phyloP scores from a whole-genome alignment of 2,329 filamentous ascomycete species.

The Aspergillus sclerotialis region DNA sequence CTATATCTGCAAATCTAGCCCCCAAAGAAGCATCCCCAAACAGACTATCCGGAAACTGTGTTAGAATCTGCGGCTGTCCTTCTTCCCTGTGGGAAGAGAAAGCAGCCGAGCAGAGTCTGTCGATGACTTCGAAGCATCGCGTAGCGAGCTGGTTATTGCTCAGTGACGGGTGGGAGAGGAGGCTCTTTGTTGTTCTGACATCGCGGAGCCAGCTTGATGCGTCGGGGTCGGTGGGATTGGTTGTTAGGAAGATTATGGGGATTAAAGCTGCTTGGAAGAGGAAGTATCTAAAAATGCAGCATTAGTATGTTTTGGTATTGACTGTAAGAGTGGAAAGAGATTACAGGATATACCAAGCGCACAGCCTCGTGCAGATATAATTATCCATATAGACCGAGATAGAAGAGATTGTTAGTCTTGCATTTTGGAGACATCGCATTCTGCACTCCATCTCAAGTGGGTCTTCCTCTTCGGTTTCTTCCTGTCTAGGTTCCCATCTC shows the following conservation, averaged over 20 bases:
- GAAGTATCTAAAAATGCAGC: conserved; percentile 30
- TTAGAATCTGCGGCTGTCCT: conserved; percentile 19
- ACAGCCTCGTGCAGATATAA: conserved; percentile 33
- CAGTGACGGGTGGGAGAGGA: conserved; percentile 32
- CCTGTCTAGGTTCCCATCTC: conserved; percentile 25
- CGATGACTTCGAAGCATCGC: conserved; percentile 33
- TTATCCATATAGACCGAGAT: conserved; percentile 37
- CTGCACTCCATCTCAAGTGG: conserved; percentile 33
- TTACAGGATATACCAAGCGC: conserved; percentile 39
- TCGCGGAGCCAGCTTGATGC: conserved; percentile 31
- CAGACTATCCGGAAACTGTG: conserved; percentile 32
- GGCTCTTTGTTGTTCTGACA: conserved; percentile 34
- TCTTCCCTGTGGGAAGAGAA: conserved; percentile 5
- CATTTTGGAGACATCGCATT: conserved; percentile 33
- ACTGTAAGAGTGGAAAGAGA: conserved; percentile 4
- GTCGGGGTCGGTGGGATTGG: conserved; percentile 31
- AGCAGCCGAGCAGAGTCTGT: conserved; percentile 29
- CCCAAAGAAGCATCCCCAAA: conserved; percentile 29
- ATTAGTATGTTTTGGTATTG: conserved; percentile 2
- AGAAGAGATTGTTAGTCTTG: conserved; percentile 34
- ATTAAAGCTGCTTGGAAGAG: conserved; percentile 41
- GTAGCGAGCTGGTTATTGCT: conserved; percentile 33
- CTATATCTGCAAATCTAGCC: conserved; percentile 27
- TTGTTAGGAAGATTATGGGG: conserved; percentile 38
- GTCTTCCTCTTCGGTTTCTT: conserved; percentile 23